Conservation (phyloP, 164 flowering plant genomes). For the Warburgia ugandensis region DNA sequence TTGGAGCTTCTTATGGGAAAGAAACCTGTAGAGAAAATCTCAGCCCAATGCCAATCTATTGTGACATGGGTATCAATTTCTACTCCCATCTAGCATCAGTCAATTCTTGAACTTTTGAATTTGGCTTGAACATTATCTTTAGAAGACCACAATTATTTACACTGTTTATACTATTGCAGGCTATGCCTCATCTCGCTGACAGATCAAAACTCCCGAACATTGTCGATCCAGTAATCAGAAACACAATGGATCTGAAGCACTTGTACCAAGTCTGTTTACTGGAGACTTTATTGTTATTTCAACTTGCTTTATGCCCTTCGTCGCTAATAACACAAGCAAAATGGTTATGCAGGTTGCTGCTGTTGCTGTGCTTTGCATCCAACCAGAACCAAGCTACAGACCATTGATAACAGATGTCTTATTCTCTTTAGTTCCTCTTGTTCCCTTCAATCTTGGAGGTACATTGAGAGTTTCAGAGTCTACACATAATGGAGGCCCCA, state of each 20-base stretch:
- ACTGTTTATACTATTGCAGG: constrained; percentile 36
- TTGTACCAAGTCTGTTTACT: constrained; percentile 66
- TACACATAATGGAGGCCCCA: constrained; percentile 10
- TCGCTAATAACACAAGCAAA: background rate
- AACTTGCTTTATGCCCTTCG: background rate
- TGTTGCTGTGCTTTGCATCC: constrained; percentile 78
- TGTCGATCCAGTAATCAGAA: constrained; percentile 74
- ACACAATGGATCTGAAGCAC: constrained; percentile 87
- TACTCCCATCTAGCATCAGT: background rate
- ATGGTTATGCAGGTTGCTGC: constrained; percentile 95
- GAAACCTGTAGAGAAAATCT: constrained; percentile 75
- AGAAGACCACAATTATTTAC: background rate
- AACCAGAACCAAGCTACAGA: constrained; percentile 80
- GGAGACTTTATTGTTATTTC: background rate
- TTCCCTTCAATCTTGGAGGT: constrained; percentile 72
- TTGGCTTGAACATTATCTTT: background rate
- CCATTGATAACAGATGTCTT: constrained; percentile 77
- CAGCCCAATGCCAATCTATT: constrained; percentile 78
- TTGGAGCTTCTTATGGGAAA: constrained; percentile 85
- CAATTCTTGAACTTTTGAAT: no score
- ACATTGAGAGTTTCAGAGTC: constrained; percentile 40
- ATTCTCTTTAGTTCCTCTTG: constrained; percentile 73
- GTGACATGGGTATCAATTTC: constrained; percentile 76
- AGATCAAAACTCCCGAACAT: constrained; percentile 87
- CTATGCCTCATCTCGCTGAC: constrained; percentile 96